Percentiles rank a stretch among this genome's conserved stretches.
phyloP scores from a whole-genome alignment of 1,139 yeast species.

The Nakaseomyces bracarensis region DNA sequence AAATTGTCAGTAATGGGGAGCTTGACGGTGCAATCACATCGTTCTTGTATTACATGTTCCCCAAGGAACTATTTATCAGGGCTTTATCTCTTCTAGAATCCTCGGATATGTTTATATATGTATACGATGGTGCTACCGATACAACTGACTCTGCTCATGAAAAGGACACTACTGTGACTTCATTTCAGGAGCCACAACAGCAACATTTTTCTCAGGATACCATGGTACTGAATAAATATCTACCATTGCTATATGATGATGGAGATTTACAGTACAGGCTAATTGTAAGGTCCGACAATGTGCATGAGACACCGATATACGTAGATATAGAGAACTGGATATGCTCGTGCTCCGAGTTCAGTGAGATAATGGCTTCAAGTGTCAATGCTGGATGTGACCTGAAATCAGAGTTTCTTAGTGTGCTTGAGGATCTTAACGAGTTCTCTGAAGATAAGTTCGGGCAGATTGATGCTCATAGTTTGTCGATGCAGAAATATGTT shows the following conservation, averaged over 20 bases:
- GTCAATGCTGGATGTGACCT: conserved; percentile 7
- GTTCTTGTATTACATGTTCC: conserved; percentile 29
- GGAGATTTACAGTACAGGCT: conserved; percentile 17
- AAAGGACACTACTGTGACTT: too few species aligned
- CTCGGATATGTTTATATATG: conserved; percentile 27
- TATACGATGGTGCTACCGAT: conserved; percentile 10
- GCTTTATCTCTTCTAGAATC: conserved; percentile 30
- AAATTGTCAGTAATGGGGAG: conserved; percentile 17
- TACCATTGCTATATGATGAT: conserved; percentile 10
- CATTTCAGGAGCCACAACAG: too few species aligned
- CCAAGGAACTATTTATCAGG: conserved; percentile 28
- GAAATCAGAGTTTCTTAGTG: conserved; percentile 11
- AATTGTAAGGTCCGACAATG: conserved; percentile 21
- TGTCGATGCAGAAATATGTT: conserved; percentile 23
- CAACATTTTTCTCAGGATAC: background rate
- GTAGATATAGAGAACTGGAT: conserved; percentile 29
- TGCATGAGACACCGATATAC: conserved; percentile 19
- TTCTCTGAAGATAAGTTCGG: conserved; percentile 25
- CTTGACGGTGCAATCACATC: conserved; percentile 27
- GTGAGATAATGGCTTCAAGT: conserved; percentile 11
- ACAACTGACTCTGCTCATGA: background rate
- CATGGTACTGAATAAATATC: background rate
- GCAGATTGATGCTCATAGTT: conserved; percentile 24
- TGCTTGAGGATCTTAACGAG: conserved; percentile 17
- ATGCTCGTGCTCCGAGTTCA: conserved; percentile 29